Percentiles rank a stretch among this genome's conserved stretches.
Conservation (phyloP, 2,329 filamentous ascomycete genomes). For the Neonectria coccinea region DNA sequence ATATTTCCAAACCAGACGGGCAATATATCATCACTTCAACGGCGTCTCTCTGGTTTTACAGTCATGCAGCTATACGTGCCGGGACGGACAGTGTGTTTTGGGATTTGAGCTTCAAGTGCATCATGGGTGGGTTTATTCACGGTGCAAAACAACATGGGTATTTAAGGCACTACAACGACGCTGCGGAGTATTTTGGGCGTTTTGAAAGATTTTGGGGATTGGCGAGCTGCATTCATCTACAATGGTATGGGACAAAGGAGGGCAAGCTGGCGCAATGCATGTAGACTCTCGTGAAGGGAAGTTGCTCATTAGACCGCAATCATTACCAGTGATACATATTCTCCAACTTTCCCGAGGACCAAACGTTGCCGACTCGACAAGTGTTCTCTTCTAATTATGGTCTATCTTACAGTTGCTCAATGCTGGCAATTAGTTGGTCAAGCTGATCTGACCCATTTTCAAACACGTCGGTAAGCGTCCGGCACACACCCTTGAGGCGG, state of each 20-base stretch:
- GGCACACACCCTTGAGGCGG: conserved; percentile 65
- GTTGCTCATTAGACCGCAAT: conserved; percentile 3
- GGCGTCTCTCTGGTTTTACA: conserved; percentile 4
- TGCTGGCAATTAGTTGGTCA: conserved; percentile 65
- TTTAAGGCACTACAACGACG: conserved; percentile 6
- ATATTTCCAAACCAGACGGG: background rate
- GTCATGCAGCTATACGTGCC: conserved; percentile 1
- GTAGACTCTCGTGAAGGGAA: background rate
- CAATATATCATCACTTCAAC: background rate
- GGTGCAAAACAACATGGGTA: conserved; percentile 7
- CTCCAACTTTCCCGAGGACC: background rate
- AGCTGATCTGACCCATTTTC: conserved; percentile 55
- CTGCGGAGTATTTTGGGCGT: conserved; percentile 17
- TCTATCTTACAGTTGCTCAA: conserved; percentile 67
- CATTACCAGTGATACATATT: conserved; percentile 13
- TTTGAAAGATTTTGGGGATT: conserved; percentile 4
- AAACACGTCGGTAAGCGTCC: conserved; percentile 58
- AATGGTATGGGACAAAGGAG: conserved; percentile 3
- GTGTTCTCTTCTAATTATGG: conserved; percentile 1
- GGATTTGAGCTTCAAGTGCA: background rate
- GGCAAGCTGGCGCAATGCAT: conserved; percentile 11
- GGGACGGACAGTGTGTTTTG: conserved; percentile 7
- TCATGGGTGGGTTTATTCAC: background rate
- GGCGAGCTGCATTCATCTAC: conserved; percentile 22
- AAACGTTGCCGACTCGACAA: background rate